Base-by-base conservation (phyloP, 129 eudicot species). In the Kitagawia praeruptora region DNA sequence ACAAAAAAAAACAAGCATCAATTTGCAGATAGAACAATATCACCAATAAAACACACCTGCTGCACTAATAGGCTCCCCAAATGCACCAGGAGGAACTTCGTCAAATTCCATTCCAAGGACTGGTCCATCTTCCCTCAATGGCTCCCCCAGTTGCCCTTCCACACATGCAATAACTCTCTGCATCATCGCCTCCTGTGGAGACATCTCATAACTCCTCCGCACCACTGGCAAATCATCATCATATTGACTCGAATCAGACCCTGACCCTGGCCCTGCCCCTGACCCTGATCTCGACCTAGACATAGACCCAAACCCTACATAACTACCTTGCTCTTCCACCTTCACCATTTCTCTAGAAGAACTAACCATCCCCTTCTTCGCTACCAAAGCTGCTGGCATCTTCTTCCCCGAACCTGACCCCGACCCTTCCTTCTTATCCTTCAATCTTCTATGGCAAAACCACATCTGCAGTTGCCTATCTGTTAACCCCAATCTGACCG, bases 391-490 rank as follows among this genome's bases (percentile, higher is more conserved):
- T 12, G 80, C 84, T 38, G 71, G 67, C 2, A 83, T 74, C 85
- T 83, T 83, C 84, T 82, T 83, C 44, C 85, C 90, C 12, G 75
- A 75, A 46, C 85, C 86, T 77, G 81, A 81, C 42, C 85, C 90
- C 6, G 75, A 77, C 47, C 85, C 86, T 70, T 87, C 93, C 85
- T 89, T 93, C 83, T 88, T 91, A 82, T 96, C 98, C 90, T 96
- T 96, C 79, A 96, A 85, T 42, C 99, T 87, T 78, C 99, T 76
- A 79, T 96, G 98, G 75, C 99, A 96, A 77, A 96, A 96, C 99
- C 99, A 96, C 99, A 96, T 96, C 86, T 96, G 99, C 84, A 96
- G 87, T 75, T 96, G 98, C 41, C 99, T 67, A 70, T 96, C 99
- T 2, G 97, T 79, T 69, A 96, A 83, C 70, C 89, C 91, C 48